phyloP scores from a whole-genome alignment of 192 early-diverging fungal genomes.

The Oehlia diaphana region DNA sequence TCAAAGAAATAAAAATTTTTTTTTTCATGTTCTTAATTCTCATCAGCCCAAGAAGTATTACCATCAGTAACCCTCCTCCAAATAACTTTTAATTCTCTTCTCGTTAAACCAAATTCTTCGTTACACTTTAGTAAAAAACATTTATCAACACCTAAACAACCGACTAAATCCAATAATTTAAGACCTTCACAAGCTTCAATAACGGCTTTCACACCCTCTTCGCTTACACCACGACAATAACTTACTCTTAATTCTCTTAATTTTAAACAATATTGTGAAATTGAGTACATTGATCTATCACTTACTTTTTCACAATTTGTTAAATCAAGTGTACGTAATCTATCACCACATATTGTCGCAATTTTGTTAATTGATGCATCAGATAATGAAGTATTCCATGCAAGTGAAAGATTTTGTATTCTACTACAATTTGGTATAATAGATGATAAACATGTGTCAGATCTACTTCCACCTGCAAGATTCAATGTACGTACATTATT shows the following conservation, averaged over 20 bases:
- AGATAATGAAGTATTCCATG: slow-evolving; percentile 30
- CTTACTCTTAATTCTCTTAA: slow-evolving; percentile 28
- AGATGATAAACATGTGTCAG: slow-evolving; percentile 22
- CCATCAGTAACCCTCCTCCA: slow-evolving; percentile 11
- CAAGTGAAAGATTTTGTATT: slow-evolving; percentile 24
- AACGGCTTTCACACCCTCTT: slow-evolving; percentile 19
- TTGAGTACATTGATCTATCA: slow-evolving; percentile 14
- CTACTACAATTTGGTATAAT: slow-evolving; percentile 27
- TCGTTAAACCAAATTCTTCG: slow-evolving; percentile 13
- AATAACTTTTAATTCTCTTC: slow-evolving; percentile 8
- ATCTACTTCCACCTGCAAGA: slow-evolving; percentile 24
- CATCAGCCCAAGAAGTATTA: slow-evolving; percentile 5
- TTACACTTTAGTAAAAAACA: slow-evolving; percentile 25
- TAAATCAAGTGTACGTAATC: slow-evolving; percentile 23
- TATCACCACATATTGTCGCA: slow-evolving; percentile 3
- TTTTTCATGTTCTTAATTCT: not conserved
- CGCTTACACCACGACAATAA: slow-evolving; percentile 31
- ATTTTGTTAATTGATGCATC: slow-evolving; percentile 24
- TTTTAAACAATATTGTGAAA: slow-evolving; percentile 25
- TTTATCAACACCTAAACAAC: slow-evolving; percentile 20
- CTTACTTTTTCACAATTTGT: slow-evolving; percentile 34
- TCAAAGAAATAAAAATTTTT: no score
- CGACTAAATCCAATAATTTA: slow-evolving; percentile 25
- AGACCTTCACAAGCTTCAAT: slow-evolving; percentile 23
- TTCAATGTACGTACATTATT: slow-evolving; percentile 16